Percentiles rank a stretch among this genome's conserved stretches.
Conservation (phyloP, 345 rosid genomes). For the Euphorbia pulcherrima region DNA sequence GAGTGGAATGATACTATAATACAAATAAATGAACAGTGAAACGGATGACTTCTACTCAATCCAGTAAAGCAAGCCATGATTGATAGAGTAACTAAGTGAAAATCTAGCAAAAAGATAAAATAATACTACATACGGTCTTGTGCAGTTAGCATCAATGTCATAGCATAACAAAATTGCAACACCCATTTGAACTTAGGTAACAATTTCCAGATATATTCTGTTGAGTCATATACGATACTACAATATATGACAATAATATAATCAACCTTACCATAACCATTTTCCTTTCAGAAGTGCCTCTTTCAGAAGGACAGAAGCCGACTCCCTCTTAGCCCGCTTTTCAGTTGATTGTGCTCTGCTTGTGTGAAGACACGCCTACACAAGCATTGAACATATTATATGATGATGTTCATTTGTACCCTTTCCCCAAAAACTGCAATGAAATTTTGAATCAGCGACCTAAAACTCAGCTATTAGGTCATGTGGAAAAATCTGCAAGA, state of each 20-base stretch:
- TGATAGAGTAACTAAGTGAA: neutral
- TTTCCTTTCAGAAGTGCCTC: conserved; percentile 78
- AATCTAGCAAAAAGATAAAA: neutral
- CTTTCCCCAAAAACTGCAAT: neutral
- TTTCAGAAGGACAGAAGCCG: conserved; percentile 47
- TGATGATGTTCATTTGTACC: neutral
- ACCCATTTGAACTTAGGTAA: neutral
- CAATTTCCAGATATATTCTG: neutral
- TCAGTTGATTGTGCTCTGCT: conserved; percentile 42
- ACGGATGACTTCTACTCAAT: neutral
- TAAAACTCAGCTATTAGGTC: neutral
- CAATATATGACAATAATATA: neutral
- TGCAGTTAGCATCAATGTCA: neutral
- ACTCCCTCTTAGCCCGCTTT: conserved; percentile 69
- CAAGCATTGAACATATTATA: neutral
- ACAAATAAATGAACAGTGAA: neutral
- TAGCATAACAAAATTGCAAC: neutral
- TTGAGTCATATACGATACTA: neutral
- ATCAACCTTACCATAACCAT: conserved; percentile 73
- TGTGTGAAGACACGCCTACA: conserved; percentile 53
- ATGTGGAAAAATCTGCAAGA: neutral
- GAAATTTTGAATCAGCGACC: neutral
- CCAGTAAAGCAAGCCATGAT: neutral
- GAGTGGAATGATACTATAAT: neutral
- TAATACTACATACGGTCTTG: neutral